phyloP scores from a whole-genome alignment of 225 moss, liverwort and hornwort genomes.

The Polytrichum formosum region DNA sequence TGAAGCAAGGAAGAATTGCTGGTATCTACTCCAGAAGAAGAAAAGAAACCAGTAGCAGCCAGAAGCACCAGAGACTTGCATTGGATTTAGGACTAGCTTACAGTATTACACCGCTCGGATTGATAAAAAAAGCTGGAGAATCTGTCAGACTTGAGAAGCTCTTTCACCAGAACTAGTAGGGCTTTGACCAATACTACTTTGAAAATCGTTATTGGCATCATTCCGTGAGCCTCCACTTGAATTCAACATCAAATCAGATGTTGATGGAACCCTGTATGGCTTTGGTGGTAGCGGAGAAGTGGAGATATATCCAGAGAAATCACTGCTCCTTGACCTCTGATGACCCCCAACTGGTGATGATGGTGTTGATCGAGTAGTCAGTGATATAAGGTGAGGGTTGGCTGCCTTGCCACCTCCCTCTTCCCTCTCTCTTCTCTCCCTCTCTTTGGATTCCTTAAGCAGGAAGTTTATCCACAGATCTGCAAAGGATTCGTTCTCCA shows the following conservation, averaged over 20 bases:
- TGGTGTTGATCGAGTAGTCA: slow-evolving; percentile 38
- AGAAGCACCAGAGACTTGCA: neutral
- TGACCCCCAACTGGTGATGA: slow-evolving; percentile 41
- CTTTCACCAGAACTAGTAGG: neutral
- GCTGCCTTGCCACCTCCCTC: slow-evolving; percentile 48
- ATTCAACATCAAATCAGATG: slow-evolving; percentile 27
- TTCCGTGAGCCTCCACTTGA: neutral
- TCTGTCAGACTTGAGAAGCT: neutral
- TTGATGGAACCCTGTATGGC: slow-evolving; percentile 34
- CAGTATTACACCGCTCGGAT: neutral
- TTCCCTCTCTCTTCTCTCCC: slow-evolving; percentile 87
- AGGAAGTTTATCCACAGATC: slow-evolving; percentile 97
- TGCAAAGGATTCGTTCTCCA: slow-evolving; percentile 97
- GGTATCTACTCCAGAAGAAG: neutral
- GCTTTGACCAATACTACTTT: neutral
- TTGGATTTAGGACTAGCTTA: no score
- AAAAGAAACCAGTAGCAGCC: neutral
- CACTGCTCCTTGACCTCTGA: slow-evolving; percentile 43
- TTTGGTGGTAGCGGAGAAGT: slow-evolving; percentile 41
- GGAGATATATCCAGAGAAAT: slow-evolving; percentile 51
- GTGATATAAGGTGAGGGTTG: slow-evolving; percentile 19
- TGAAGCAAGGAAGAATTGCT: neutral
- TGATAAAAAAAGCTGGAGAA: neutral
- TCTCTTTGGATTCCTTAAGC: slow-evolving; percentile 93
- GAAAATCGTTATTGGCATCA: neutral